These are phyloP conservation scores for Verticillium albo-atrum DNA, from an alignment of 2,329 filamentous ascomycete species.

Conservation along the genomic window DNA sequence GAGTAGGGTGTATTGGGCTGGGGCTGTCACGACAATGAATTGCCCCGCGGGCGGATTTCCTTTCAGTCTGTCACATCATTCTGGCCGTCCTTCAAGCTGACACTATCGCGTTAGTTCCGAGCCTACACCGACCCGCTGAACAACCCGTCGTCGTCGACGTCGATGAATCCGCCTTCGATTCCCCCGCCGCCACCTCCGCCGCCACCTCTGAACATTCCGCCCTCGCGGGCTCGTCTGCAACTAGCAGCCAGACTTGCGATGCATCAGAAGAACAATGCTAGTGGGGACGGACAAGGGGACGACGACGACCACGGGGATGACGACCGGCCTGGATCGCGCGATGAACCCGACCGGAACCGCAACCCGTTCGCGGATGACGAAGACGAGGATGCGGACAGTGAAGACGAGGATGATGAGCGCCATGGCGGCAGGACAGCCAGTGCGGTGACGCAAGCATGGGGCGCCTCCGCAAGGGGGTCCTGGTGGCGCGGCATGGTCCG, in stretches of 20 bases:
- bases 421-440: constrained; percentile 3
- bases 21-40: not conserved
- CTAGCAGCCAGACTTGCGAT: constrained; percentile 83
- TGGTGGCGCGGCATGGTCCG: constrained; percentile 43
- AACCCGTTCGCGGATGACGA: constrained; percentile 57
- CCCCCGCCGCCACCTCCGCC: constrained; percentile 58
- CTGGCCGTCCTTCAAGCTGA: constrained; percentile 3
- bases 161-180: constrained; percentile 53
- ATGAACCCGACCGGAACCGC: constrained; percentile 26
- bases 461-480: constrained; percentile 28
- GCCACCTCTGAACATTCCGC: constrained; percentile 80
- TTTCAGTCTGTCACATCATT: not conserved
- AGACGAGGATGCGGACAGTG: constrained; percentile 42
- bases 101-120: constrained; percentile 44
- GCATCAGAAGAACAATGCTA: constrained; percentile 60
- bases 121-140: constrained; percentile 54
- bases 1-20: not conserved
- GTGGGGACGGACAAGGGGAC: constrained; percentile 34
- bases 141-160: constrained; percentile 37
- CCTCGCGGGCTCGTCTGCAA: constrained; percentile 80
- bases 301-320: constrained; percentile 32
- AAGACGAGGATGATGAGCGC: constrained; percentile 44
- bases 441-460: constrained; percentile 22
- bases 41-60: not conserved
- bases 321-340: constrained; percentile 16